Base-by-base conservation (phyloP, 768 basidiomycete species). In the Pulveroboletus sp. region DNA sequence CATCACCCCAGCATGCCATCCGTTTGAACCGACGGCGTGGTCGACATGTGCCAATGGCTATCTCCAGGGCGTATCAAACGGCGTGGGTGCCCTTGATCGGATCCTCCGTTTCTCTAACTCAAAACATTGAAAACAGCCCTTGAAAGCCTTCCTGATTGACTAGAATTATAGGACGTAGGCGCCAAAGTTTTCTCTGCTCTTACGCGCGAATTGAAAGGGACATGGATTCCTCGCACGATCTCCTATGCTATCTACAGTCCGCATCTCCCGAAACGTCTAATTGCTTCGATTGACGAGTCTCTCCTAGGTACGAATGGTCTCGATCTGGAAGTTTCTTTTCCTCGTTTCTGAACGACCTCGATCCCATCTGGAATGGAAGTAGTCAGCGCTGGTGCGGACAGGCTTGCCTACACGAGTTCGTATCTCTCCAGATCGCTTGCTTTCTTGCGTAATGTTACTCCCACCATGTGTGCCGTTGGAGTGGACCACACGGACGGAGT, bases 311-410 rank as follows among this genome's bases (percentile, higher is more conserved):
- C 6, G 17, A 17, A 4, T 37, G 31, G 36, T n/a, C 45, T 51
- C 46, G 41, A 63, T 57, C 51, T 32, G 47, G 55, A 37, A 43
- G 14, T 11, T 43, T 39, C 49, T 46, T 43, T 27, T 33, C 27
- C 43, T 39, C 39, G 35, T 46, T 37, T 31, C 43, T 32, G 32
- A 50, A 50, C 46, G 53, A 54, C 46, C 50, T 51, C 49, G 46
- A 56, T 52, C 55, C 52, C 32, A 5, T 58, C 52, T 46, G 51
- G 50, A 59, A 64, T 62, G 57, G 62, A 59, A 62, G 43, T 8
- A 41, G 15, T 43, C 49, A 30, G 8, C 28, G 39, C 44, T 44
- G n/a, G 27, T 47, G 28, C 6, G 32, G 43, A 52, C 49, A 43
- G 42, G 47, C 27, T 50, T 41, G 49, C 33, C 40, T 42, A 55